Base-by-base conservation (phyloP, 2,329 filamentous ascomycete species). In the Curvularia verruculosa region DNA sequence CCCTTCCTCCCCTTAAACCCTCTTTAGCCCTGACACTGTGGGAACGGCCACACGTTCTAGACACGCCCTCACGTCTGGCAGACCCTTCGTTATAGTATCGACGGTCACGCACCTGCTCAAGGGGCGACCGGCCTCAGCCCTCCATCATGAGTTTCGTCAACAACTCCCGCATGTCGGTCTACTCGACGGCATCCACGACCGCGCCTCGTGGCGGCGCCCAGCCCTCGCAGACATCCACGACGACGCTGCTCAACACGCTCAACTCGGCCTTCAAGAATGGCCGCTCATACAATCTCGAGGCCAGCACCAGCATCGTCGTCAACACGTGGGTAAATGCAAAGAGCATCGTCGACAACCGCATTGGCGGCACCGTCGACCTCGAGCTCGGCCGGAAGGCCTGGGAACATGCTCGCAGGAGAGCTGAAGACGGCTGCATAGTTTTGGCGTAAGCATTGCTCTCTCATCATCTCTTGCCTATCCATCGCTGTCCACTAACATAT, bases 381-480 rank as follows among this genome's bases (percentile, higher is more conserved):
- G 85, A 89, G 21, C 79, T 99, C 49, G 90, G 91, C 15, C 83
- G 86, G 50, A 87, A 91, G 74, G 92, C 93, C 2, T 99, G 95
- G 94, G 95, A 99, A 79, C 95, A 99, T 81, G 94, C 95, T 54
- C 86, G 94, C 66, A 87, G 95, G 60, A 87, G 95, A 80, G 95
- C 95, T 40, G 95, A 99, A 76, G 95, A 99, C 79, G 93, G 92
- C 15, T 97, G 93, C 73, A 90, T 99, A 62, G 83, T 98, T 52
- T 79, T 99, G 65, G 90, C 90, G 92, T 96, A 83, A 66, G 87
- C 78, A 50, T 15, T 5, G 34, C 26, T 5, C n/a, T 26, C 26
- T 18, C 18, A n/a, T 1, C 26, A 13, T 34, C 15, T 29, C 0
- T 36, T 36, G 6, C 6, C 34, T n/a, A 36, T 36, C 34, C 34